Evolutionary conservation across 306 rosid species (phyloP), one percentile per base, ranked within the genome.

Genomic region (Vigna hirtella): DNA sequence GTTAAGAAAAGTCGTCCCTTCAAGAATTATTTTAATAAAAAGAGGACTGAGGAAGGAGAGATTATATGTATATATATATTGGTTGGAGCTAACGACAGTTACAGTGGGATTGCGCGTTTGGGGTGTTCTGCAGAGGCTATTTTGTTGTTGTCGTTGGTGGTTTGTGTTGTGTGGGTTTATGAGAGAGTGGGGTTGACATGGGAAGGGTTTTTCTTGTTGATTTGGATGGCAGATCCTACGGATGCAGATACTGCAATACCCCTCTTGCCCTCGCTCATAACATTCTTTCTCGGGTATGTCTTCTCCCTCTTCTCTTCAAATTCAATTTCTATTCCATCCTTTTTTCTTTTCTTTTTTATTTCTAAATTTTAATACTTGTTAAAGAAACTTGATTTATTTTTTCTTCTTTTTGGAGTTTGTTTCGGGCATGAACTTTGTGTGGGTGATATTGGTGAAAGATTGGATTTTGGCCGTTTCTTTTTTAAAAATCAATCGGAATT

Each of bases 201-300:
- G 98, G 98, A 49, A 90, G 97, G 82, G 53, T 90, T 62, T 92
- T 89, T 74, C 56, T 85, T 32, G 83, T 92, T 52, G 94, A 94
- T 79, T 88, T 92, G 84, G 92, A 94, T 13, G 98, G 97, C 74
- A 90, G 86, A 78, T 72, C 83, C 36, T 94, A 77, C 68, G 55
- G 94, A 47, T 94, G 98, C 88, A 78, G 61, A 76, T 78, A 68
- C 81, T 91, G 96, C 51, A 49, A 85, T 2, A 79, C 77, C 85
- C 87, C 87, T 71, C 88, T 91, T 40, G 96, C 93, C 24, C 94
- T 86, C 36, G 85, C 88, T 42, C 85, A 89, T 3, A 75, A 90
- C 49, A 80, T 94, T 70, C 80, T 94, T 87, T 94, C 96, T 32
- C 86, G 89, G 87, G 98, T 93, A 87, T 66, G 51, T 34, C 24